These are phyloP conservation scores for Lumnitzera littorea DNA, from an alignment of 345 rosid genomes.

Conservation along the genomic window DNA sequence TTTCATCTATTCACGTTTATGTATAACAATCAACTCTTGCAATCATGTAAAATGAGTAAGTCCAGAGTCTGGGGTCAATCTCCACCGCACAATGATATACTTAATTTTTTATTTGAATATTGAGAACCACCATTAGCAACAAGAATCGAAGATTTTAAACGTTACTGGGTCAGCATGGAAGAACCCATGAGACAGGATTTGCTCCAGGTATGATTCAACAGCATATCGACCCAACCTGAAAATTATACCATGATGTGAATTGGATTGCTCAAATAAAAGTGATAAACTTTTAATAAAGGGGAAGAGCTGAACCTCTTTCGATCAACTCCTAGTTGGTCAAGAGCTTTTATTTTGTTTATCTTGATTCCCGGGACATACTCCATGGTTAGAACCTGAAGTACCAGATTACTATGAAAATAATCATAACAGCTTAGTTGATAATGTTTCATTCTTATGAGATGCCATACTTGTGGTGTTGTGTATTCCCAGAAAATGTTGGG, in stretches of 20 bases:
- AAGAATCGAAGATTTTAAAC: neutral
- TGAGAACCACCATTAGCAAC: neutral
- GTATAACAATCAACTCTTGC: no score
- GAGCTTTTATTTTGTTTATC: constrained; percentile 81
- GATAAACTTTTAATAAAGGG: neutral
- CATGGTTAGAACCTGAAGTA: constrained; percentile 79
- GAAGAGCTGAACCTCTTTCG: constrained; percentile 58
- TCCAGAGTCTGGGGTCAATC: no score
- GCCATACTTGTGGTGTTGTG: constrained; percentile 85
- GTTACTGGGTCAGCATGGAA: constrained; percentile 97
- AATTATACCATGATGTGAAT: constrained; percentile 11
- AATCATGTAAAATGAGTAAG: no score
- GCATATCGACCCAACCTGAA: constrained; percentile 89
- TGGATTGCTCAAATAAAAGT: neutral
- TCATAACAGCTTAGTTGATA: neutral
- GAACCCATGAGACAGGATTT: constrained; percentile 95
- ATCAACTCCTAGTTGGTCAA: constrained; percentile 92
- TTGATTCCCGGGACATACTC: constrained; percentile 99
- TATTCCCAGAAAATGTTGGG: constrained; percentile 74
- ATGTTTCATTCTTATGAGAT: neutral
- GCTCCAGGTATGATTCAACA: constrained; percentile 98
- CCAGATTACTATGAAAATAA: constrained; percentile 1
- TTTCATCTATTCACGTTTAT: no score
- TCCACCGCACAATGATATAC: no score
- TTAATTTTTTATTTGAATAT: neutral